Evolutionary conservation across 2,329 filamentous ascomycete genomes (phyloP).

Genomic region (Pestalotiopsis sp.): DNA sequence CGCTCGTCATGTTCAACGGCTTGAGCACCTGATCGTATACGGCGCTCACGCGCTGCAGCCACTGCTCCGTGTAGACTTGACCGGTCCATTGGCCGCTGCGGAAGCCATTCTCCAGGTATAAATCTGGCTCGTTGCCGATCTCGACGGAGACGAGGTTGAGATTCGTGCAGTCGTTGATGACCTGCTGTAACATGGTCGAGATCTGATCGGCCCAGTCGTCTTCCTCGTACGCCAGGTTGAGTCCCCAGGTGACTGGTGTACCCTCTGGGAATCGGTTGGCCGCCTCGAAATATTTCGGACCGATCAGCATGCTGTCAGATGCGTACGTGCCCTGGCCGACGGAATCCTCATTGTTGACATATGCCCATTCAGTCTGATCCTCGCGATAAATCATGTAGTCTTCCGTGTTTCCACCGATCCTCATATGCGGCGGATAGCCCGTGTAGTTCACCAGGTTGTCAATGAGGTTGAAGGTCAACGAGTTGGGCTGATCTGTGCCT

Average conservation of each 20-base stretch:
- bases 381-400: constrained; percentile 51
- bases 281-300: constrained; percentile 48
- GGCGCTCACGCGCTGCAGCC: constrained; percentile 44
- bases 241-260: constrained; percentile 51
- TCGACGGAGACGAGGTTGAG: constrained; percentile 32
- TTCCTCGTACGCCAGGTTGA: constrained; percentile 51
- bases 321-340: constrained; percentile 41
- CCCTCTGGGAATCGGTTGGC: constrained; percentile 51
- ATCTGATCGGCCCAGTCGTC: constrained; percentile 47
- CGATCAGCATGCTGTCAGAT: constrained; percentile 47
- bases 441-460: constrained; percentile 51
- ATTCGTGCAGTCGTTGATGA: constrained; percentile 23
- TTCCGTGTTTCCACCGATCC: constrained; percentile 53
- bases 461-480: constrained; percentile 48
- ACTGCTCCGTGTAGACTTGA: constrained; percentile 45
- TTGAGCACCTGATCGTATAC: constrained; percentile 48
- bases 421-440: constrained; percentile 49
- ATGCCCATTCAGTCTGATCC: constrained; percentile 36
- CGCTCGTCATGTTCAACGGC: constrained; percentile 39
- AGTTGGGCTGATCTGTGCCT: constrained; percentile 43
- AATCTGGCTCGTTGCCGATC: constrained; percentile 35
- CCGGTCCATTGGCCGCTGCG: constrained; percentile 46
- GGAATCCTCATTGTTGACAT: constrained; percentile 40
- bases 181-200: constrained; percentile 38
- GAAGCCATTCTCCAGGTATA: constrained; percentile 43